Evolutionary conservation across 2,329 filamentous ascomycete species (phyloP), one percentile per base, ranked within the genome.

Genomic region (Penicillium palitans): DNA sequence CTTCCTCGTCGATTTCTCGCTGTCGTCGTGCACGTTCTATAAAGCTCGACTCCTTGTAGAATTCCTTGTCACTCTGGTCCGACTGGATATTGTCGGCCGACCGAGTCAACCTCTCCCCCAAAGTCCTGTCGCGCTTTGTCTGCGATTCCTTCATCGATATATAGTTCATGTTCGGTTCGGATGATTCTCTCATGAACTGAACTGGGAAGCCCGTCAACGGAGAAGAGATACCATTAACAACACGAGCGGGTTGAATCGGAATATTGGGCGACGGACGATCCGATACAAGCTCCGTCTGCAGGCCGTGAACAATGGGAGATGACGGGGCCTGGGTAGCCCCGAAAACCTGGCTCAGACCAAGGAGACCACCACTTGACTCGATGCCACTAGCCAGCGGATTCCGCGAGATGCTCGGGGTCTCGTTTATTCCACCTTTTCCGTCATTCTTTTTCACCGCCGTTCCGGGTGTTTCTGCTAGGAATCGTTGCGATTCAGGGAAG

Each of bases 261-360:
- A 81, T 68, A 61, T 79, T 77, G n/a, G 80, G 80, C 2, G 80
- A 81, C 4, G 80, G 80, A 50, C 79, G 76, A 60, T 81, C 79
- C 12, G 78, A 81, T 31, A 73, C 61, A 9, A 72, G 66, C 44
- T 78, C 78, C 2, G 71, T 70, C 7, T 72, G 72, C 3, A 68
- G 63, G 12, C 68, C 61, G 61, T 74, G 71, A 12, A 73, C 66
- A 39, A 78, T 68, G 5, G 80, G 80, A 12, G 79, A 81, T 2
- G 79, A 79, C 25, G 75, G 71, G 31, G 74, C 78, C 62, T 81
- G 80, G 0, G 80, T 82, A 24, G 76, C 75, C 55, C 73, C 77
- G 65, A 82, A 82, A 1, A 79, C 70, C 63, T 82, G 79, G 55
- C 78, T 81, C 27, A 81, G 65, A 2, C 73, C 74, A 72, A 81